These are phyloP conservation scores for Puccinia triticina DNA, from an alignment of 1,284 basidiomycete genomes.

Conservation along the genomic window DNA sequence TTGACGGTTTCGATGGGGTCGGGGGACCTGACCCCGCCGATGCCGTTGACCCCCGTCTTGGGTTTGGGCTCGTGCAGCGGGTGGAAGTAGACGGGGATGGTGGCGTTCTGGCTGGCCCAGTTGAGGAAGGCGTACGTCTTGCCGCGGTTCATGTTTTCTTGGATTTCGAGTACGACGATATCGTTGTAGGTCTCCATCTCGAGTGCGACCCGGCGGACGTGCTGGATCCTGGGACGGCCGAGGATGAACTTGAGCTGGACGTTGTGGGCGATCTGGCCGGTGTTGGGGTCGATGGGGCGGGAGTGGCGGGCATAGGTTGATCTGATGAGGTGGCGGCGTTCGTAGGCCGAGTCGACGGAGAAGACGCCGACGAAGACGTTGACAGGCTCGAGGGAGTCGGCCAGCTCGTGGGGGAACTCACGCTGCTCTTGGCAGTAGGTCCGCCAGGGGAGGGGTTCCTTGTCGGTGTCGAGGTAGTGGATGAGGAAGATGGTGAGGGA, in stretches of 20 bases:
- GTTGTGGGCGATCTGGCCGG: conserved; percentile 66
- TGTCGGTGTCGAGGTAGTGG: conserved; percentile 92
- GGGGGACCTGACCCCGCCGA: conserved; percentile 35
- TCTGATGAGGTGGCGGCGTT: conserved; percentile 84
- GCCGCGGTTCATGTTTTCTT: conserved; percentile 89
- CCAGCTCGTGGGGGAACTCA: conserved; percentile 61
- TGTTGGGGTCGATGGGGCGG: conserved; percentile 58
- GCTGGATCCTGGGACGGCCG: conserved; percentile 78
- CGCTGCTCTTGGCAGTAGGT: conserved; percentile 71
- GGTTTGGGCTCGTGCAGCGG: conserved; percentile 52
- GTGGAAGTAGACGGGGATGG: conserved; percentile 70
- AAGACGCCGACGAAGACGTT: conserved; percentile 90
- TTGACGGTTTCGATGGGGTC: conserved; percentile 59
- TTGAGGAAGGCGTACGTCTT: conserved; percentile 70
- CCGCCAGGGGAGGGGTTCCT: conserved; percentile 89
- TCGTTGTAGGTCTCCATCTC: conserved; percentile 95
- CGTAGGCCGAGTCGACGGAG: conserved; percentile 80
- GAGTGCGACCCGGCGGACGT: conserved; percentile 76
- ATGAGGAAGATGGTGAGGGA: conserved; percentile 72
- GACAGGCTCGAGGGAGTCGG: conserved; percentile 77
- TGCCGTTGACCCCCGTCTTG: conserved; percentile 45
- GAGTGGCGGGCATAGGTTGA: conserved; percentile 83
- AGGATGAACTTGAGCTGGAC: conserved; percentile 89
- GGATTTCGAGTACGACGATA: conserved; percentile 77
- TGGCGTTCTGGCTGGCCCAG: conserved; percentile 88